These are phyloP conservation scores for Psilocybe cyanescens DNA, from an alignment of 768 basidiomycete genomes.

Conservation along the genomic window DNA sequence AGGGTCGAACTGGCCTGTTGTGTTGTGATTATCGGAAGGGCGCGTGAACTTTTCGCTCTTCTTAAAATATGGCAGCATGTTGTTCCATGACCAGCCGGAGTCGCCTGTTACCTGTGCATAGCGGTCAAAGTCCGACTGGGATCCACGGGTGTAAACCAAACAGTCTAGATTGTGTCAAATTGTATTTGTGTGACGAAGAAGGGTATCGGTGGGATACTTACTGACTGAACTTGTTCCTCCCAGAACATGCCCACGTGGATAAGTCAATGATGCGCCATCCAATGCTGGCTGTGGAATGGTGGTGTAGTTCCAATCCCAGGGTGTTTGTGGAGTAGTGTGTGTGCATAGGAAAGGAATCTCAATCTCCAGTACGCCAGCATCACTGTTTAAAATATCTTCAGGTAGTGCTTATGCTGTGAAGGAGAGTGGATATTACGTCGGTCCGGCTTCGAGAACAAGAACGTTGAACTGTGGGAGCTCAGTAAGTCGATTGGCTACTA, in stretches of 20 bases:
- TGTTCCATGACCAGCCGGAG: conserved; percentile 47
- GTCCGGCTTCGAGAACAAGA: conserved; percentile 57
- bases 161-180: conserved; percentile 20
- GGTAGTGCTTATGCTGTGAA: background rate
- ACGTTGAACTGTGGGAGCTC: conserved; percentile 53
- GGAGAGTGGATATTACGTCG: conserved; percentile 42
- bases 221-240: conserved; percentile 34
- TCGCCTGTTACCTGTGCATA: conserved; percentile 52
- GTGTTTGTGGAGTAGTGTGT: conserved; percentile 19
- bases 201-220: background rate
- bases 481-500: conserved; percentile 56
- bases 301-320: conserved; percentile 36
- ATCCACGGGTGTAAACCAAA: conserved; percentile 35
- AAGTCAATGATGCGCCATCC: conserved; percentile 23
- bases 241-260: conserved; percentile 31
- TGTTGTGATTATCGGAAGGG: conserved; percentile 37
- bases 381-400: background rate
- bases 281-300: conserved; percentile 26
- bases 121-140: conserved; percentile 54
- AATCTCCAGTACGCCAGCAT: conserved; percentile 18
- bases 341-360: conserved; percentile 18
- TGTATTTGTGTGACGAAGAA: conserved; percentile 4
- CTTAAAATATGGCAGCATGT: conserved; percentile 32
- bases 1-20: conserved; percentile 35
- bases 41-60: conserved; percentile 26